These are phyloP conservation scores for Lachancea meyersii DNA, from an alignment of 805 yeast species.

Conservation along the genomic window DNA sequence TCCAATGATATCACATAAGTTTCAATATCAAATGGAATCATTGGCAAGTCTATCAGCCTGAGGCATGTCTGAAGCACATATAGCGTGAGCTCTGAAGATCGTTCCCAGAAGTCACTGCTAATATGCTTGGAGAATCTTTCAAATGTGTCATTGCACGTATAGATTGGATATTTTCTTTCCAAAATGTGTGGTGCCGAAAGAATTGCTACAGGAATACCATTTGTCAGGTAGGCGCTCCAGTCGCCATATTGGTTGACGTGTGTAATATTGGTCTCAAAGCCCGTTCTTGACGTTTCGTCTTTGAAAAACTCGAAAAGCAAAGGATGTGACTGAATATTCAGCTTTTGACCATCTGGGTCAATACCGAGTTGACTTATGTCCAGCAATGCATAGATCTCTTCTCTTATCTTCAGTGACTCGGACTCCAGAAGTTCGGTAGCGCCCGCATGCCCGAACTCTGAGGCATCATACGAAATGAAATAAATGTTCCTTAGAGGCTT, in stretches of 20 bases:
- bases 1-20: slow-evolving; percentile 42
- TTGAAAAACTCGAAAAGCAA: slow-evolving; percentile 45
- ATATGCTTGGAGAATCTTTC: slow-evolving; percentile 42
- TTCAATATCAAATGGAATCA: slow-evolving; percentile 60
- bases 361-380: slow-evolving; percentile 48
- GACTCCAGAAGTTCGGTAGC: slow-evolving; percentile 69
- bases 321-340: slow-evolving; percentile 62
- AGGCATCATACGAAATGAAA: slow-evolving; percentile 79
- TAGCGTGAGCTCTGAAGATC: slow-evolving; percentile 51
- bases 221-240: slow-evolving; percentile 56
- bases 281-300: slow-evolving; percentile 26
- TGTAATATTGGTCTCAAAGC: slow-evolving; percentile 23
- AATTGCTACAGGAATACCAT: slow-evolving; percentile 45
- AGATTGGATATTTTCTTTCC: slow-evolving; percentile 46
- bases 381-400: slow-evolving; percentile 62
- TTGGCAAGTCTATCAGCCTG: slow-evolving; percentile 66
- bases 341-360: slow-evolving; percentile 48
- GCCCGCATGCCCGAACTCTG: slow-evolving; percentile 77
- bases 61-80: slow-evolving; percentile 48
- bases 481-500: slow-evolving; percentile 74
- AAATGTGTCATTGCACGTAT: slow-evolving; percentile 62
- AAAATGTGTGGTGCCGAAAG: slow-evolving; percentile 19
- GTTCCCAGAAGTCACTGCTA: slow-evolving; percentile 51
- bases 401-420: slow-evolving; percentile 44
- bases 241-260: slow-evolving; percentile 47